Evolutionary conservation across 805 yeast genomes (phyloP), one percentile per base, ranked within the genome.

Genomic region (Starmerella geochares): DNA sequence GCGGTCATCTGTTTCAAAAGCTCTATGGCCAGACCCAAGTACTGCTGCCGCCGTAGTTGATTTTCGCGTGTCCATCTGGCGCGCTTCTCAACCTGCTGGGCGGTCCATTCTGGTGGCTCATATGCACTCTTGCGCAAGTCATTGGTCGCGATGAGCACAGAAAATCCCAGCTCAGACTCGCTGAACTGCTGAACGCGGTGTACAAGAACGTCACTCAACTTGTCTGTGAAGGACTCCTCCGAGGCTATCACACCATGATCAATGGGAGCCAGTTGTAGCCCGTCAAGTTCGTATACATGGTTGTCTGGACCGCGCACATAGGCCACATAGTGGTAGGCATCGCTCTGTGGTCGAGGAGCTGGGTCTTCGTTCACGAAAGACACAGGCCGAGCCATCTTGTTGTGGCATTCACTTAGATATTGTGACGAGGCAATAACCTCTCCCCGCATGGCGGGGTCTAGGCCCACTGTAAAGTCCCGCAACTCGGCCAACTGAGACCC

Each of bases 271-370:
- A 65, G 66, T 49, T 75, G 76, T 46, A 80, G 66, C 1, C 86
- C 86, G 60, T 80, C 86, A 44, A 80, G 64, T 58, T 80, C 86
- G 59, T 76, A 77, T 13, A 80, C 66, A 28, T 61, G 60, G 24
- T 74, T 77, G 47, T 72, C 62, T 3, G 28, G 25, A 29, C 64
- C 60, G 14, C 67, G 67, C 2, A 76, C 62, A 60, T 75, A 80
- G 1, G 83, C 80, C 37, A 80, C 68, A 55, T 78, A 80, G 58
- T 80, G 86, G 62, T 71, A 80, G 1, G 78, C 81, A 52, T 76
- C 79, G 50, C 72, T 63, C 27, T 66, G 70, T 1, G 47, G 46
- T 10, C 52, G 50, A n/a, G 51, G 50, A 14, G 47, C 47, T 21
- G 52, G 46, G 8, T 54, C 50, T 25, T 74, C 80, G 57, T 73